Base-by-base conservation (phyloP, 192 early-diverging fungal species). In the Coemansia asiatica region DNA sequence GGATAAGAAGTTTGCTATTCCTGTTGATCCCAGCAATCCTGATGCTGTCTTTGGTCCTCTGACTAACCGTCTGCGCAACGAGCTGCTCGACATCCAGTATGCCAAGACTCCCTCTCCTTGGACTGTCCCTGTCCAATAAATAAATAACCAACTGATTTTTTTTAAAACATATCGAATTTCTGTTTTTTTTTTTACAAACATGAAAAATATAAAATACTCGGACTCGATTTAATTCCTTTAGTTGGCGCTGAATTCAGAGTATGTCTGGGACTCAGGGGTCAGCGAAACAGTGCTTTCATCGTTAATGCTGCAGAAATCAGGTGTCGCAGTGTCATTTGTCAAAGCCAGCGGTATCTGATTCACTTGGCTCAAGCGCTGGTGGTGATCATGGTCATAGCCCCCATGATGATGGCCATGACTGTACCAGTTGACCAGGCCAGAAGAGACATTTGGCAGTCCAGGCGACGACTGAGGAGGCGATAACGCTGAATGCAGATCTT, bases 11-110 rank as follows among this genome's bases (percentile, higher is more conserved):
- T 81, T 92, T 60, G 60, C 80, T 23, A 88, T 98, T 46, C 96
- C 96, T 7, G 85, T 98, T 31, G 95, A 98, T 69, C 91, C 94
- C n/a, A 82, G 73, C n/a, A 78, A 98, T 74, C 83, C 90, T 40
- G 82, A 80, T 12, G 75, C 84, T 44, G 92, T 95, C 72, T 93
- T 92, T 53, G 95, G 96, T 12, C 93, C 91, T 64, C 77, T 94
- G 66, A 90, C 96, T 19, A 88, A 84, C 69, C 79, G 89, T 44
- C 83, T 98, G 72, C 90, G 89, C 62, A 88, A 94, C 38, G 85
- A 90, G 31, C 90, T 98, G 49, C 87, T 96, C 85, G 90, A 90
- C 35, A 95, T 97, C 72, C 96, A 98, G 86, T 97, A 97, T 66
- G 96, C 91, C 53, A 92, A 93, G 51, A 75, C 63, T n/a, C 58